These are phyloP conservation scores for Taxawa tesnikishii DNA, from an alignment of 2,329 filamentous ascomycete species.

Conservation along the genomic window DNA sequence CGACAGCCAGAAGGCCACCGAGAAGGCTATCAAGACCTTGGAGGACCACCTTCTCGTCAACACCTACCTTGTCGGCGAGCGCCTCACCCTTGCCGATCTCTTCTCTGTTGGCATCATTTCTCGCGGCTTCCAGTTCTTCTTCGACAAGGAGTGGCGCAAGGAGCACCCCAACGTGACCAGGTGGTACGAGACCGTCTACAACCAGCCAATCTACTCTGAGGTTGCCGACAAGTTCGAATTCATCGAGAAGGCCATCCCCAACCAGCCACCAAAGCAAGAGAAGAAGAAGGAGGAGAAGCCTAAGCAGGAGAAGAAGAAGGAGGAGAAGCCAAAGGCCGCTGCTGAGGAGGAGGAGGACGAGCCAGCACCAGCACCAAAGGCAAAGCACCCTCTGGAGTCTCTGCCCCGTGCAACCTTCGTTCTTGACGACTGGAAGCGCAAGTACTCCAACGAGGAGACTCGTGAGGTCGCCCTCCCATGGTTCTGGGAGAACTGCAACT, in stretches of 20 bases:
- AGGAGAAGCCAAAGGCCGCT: conserved; percentile 38
- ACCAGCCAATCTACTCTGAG: conserved; percentile 80
- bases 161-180: conserved; percentile 76
- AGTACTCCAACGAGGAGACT: conserved; percentile 94
- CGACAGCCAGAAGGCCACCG: conserved; percentile 56
- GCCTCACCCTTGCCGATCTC: conserved; percentile 90
- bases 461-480: conserved; percentile 72
- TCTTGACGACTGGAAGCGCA: conserved; percentile 96
- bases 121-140: conserved; percentile 88
- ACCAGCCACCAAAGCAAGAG: conserved; percentile 62
- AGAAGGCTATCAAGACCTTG: conserved; percentile 57
- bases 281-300: conserved; percentile 38
- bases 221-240: conserved; percentile 65
- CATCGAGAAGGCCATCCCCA: conserved; percentile 68
- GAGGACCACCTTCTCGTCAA: conserved; percentile 83
- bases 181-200: conserved; percentile 90
- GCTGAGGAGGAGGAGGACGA: conserved; percentile 51
- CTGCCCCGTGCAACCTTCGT: conserved; percentile 69
- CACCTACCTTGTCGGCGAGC: conserved; percentile 97
- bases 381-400: conserved; percentile 89
- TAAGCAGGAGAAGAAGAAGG: conserved; percentile 50
- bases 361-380: conserved; percentile 58
- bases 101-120: conserved; percentile 68
- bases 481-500: conserved; percentile 96
- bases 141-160: conserved; percentile 78